Evolutionary conservation across 2,329 filamentous ascomycete species (phyloP).

Genomic region (Thermochaetoides dissita): DNA sequence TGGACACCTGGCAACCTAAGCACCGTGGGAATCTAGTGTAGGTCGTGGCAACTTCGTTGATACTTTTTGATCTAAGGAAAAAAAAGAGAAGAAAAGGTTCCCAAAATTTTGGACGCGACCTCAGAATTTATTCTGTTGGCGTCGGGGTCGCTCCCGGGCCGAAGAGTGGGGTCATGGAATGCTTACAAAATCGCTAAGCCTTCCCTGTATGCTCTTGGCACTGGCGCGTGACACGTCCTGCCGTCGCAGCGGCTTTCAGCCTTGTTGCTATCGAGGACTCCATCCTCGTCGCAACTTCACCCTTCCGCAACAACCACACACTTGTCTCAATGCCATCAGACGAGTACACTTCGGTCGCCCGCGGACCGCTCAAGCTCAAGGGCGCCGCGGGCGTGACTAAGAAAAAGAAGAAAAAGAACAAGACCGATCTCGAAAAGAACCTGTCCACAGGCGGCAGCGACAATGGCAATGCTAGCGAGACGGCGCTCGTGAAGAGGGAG

Average conservation of each 20-base stretch:
- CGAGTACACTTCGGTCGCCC: constrained; percentile 54
- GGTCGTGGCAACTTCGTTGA: constrained; percentile 50
- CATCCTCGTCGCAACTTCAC: too few relatives aligned
- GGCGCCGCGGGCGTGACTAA: constrained; percentile 38
- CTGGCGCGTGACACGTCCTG: too few relatives aligned
- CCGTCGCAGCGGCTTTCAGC: too few relatives aligned
- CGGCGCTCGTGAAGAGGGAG: constrained; percentile 17
- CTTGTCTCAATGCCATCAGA: constrained; percentile 47
- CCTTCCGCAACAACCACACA: too few relatives aligned
- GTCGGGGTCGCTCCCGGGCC: too few relatives aligned
- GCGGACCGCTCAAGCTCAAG: constrained; percentile 75
- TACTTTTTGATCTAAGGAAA: constrained; percentile 48
- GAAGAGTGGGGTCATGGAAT: too few relatives aligned
- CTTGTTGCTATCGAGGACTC: too few relatives aligned
- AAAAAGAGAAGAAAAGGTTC: constrained; percentile 30
- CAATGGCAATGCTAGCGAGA: constrained; percentile 18
- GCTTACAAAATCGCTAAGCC: too few relatives aligned
- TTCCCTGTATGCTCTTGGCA: too few relatives aligned
- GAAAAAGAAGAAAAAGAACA: constrained; percentile 39
- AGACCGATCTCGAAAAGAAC: constrained; percentile 31
- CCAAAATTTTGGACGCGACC: constrained; percentile 18
- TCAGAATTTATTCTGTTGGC: too few relatives aligned
- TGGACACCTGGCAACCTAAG: constrained; percentile 43
- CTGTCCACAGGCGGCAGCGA: constrained; percentile 22
- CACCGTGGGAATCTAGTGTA: constrained; percentile 44